Conservation (phyloP, 805 yeast species). For the Suhomyces faveliae region DNA sequence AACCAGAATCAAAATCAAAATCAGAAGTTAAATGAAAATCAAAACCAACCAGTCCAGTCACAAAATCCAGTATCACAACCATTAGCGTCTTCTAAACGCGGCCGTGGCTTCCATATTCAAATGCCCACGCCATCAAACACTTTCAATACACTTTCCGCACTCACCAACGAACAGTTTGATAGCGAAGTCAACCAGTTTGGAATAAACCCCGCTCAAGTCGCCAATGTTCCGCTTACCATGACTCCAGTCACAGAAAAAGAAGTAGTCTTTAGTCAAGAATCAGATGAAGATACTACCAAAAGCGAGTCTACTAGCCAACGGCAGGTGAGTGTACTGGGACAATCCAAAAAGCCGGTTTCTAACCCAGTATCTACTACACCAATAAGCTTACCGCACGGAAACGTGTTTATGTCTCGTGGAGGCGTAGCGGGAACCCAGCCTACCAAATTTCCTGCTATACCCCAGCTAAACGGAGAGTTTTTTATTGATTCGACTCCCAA, state of each 20-base stretch:
- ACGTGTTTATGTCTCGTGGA: slow-evolving; percentile 11
- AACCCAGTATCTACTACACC: not conserved
- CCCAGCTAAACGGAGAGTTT: slow-evolving; percentile 35
- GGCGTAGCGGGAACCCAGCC: not conserved
- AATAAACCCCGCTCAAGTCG: slow-evolving; percentile 50
- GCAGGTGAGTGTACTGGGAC: too few relatives aligned
- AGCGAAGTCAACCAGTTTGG: slow-evolving; percentile 66
- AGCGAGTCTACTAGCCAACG: slow-evolving; percentile 1
- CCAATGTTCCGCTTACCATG: slow-evolving; percentile 62
- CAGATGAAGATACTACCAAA: not conserved
- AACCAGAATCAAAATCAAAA: not conserved
- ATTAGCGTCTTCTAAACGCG: slow-evolving; percentile 29
- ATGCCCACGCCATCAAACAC: slow-evolving; percentile 68
- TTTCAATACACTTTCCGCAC: slow-evolving; percentile 34
- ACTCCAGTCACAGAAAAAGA: slow-evolving; percentile 74
- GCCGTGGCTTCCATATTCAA: slow-evolving; percentile 59
- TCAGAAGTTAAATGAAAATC: too few relatives aligned
- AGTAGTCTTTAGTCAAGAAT: slow-evolving; percentile 5
- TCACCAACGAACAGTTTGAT: slow-evolving; percentile 30
- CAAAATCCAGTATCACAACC: not conserved
- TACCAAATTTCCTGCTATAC: slow-evolving; percentile 35
- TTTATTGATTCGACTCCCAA: slow-evolving; percentile 39
- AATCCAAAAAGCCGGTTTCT: slow-evolving; percentile 2
- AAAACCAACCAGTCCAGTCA: not conserved
- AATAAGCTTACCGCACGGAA: not conserved